Evolutionary conservation across 352 stramenopile species (phyloP).

Genomic region (Phytophthora vignae): DNA sequence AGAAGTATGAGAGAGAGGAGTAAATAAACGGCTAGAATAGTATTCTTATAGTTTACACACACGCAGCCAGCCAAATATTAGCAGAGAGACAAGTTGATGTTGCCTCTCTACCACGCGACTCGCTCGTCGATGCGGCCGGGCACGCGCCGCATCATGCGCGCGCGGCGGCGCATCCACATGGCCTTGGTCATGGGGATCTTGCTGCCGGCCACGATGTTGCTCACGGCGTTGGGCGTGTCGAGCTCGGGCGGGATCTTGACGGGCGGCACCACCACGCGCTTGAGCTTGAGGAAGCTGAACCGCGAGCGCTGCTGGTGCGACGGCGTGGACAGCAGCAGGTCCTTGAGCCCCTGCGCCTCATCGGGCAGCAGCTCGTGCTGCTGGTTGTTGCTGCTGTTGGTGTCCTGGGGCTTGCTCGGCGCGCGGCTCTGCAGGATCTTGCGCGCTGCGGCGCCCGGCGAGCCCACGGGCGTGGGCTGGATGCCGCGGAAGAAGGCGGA

Average conservation of each 20-base stretch:
- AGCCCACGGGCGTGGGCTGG: slow-evolving; percentile 18
- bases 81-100: background rate
- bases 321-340: slow-evolving; percentile 26
- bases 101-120: slow-evolving; percentile 34
- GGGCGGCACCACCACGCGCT: slow-evolving; percentile 49
- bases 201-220: slow-evolving; percentile 52
- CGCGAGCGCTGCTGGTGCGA: slow-evolving; percentile 24
- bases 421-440: slow-evolving; percentile 40
- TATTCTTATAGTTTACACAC: slow-evolving; percentile 3
- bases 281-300: slow-evolving; percentile 52
- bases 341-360: slow-evolving; percentile 45
- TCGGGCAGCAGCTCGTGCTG: slow-evolving; percentile 15
- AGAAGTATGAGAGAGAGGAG: background rate
- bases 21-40: slow-evolving; percentile 3
- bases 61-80: slow-evolving; percentile 8
- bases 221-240: slow-evolving; percentile 38
- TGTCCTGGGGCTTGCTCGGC: background rate
- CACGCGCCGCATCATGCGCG: slow-evolving; percentile 44
- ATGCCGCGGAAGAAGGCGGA: slow-evolving; percentile 15
- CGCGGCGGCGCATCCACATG: slow-evolving; percentile 52
- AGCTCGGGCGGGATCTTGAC: slow-evolving; percentile 54
- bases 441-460: slow-evolving; percentile 11
- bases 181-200: slow-evolving; percentile 59
- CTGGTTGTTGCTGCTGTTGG: background rate
- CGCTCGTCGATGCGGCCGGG: slow-evolving; percentile 51